Base-by-base conservation (phyloP, 1,139 yeast species). In the Saccharomyces hybrid region DNA sequence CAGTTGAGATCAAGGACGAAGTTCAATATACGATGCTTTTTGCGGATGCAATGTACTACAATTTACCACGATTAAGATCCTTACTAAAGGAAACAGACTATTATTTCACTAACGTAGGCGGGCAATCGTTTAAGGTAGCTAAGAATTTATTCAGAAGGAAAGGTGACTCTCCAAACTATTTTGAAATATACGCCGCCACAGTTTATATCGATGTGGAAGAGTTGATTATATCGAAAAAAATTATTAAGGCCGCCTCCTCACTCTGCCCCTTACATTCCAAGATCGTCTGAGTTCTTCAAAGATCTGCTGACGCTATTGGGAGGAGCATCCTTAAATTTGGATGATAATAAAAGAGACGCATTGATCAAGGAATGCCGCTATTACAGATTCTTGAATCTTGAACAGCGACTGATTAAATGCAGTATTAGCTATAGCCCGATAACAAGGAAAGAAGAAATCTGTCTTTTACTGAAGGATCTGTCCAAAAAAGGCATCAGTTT, bases 121-220 rank as follows among this genome's bases (percentile, higher is more conserved):
- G 80, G 28, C 69, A 71, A 51, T 72, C 81, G 21, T 86, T 88
- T 68, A 79, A 78, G 58, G 73, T 90, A 1, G 79, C 90, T 0
- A 77, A 78, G 57, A 73, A 72, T 21, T 61, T 88, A 19, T 73
- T 89, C 52, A 64, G 69, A 3, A 67, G 75, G 6, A 76, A 80
- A 2, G 96, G 96, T 0, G 88, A 90, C 67, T 67, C 71, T 50
- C 95, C 95, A 5, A 90, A 90, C 69, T 88, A 78, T 68, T 87
- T 90, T 70, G 79, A 88, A 12, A 73, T 88, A 24, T 78, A 85
- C 6, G 77, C 77, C 60, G 79, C 80, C 51, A 70, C 81, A 6
- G 64, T 81, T 42, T 74, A 82, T 57, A 70, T 72, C 11, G 83
- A 82, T 58, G 77, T 80, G 19, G 69, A 74, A 48, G 61, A 69